Evolutionary conservation across 805 yeast species (phyloP).

Genomic region (Starmerella apicola): DNA sequence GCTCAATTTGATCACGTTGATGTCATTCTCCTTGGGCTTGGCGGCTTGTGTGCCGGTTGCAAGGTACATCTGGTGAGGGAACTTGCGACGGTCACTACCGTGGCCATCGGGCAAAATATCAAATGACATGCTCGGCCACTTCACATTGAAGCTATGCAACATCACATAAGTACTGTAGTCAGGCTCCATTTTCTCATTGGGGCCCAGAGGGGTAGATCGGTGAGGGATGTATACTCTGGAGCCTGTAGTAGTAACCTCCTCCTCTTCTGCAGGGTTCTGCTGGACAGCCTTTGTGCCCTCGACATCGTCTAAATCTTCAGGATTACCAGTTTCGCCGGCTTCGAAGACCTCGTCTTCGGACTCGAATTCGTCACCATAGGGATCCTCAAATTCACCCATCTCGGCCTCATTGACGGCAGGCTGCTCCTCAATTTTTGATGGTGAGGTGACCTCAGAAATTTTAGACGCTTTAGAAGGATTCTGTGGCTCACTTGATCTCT

Average conservation of each 20-base stretch:
- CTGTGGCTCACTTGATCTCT: slow-evolving; percentile 15
- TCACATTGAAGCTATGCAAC: slow-evolving; percentile 85
- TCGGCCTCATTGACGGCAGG: slow-evolving; percentile 19
- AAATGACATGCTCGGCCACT: slow-evolving; percentile 94
- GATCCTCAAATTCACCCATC: slow-evolving; percentile 42
- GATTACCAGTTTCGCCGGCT: slow-evolving; percentile 82
- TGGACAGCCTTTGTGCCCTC: slow-evolving; percentile 28
- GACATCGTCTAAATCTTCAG: slow-evolving; percentile 59
- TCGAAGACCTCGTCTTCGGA: slow-evolving; percentile 55
- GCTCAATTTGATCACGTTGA: slow-evolving; percentile 70
- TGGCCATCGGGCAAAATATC: slow-evolving; percentile 77
- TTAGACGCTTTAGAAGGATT: slow-evolving; percentile 9
- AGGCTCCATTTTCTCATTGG: slow-evolving; percentile 91
- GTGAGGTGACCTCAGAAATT: slow-evolving; percentile 3
- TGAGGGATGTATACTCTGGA: slow-evolving; percentile 66
- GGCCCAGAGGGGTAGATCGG: slow-evolving; percentile 77
- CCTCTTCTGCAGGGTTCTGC: slow-evolving; percentile 24
- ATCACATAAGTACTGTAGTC: slow-evolving; percentile 93
- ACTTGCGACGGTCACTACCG: slow-evolving; percentile 79
- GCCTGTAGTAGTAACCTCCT: slow-evolving; percentile 27
- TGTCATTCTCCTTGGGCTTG: slow-evolving; percentile 74
- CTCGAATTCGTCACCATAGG: slow-evolving; percentile 72
- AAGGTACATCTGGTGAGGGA: slow-evolving; percentile 75
- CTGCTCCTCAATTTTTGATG: background rate
- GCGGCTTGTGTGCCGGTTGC: slow-evolving; percentile 93